Base-by-base conservation (phyloP, 306 rosid species). In the Prinsepia uniflora region DNA sequence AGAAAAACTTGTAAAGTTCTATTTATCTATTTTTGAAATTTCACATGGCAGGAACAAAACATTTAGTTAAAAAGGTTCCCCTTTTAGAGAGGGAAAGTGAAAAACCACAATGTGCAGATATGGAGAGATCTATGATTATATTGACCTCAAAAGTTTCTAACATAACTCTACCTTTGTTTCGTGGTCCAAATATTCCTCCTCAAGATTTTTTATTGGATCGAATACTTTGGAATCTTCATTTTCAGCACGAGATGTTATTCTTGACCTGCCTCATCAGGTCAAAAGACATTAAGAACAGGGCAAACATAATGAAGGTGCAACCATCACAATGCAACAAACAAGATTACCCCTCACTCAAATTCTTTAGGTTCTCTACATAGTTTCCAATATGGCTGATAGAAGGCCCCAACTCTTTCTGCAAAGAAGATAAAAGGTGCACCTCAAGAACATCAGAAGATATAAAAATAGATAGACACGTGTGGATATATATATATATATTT, bases 331-430 rank as follows among this genome's bases (percentile, higher is more conserved):
- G 58, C 56, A 76, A 77, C 59, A 75, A 48, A 72, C 62, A 59
- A 68, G 36, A 72, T 78, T 87, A 95, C 99, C 95, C 80, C 53
- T 81, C 79, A 45, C 80, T 82, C 81, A 91, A 82, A 76, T 83
- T 95, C 79, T 87, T 87, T 30, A 95, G 76, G 76, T 89, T 95
- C 85, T 84, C 80, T 57, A 91, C 96, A 85, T 84, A 91, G 71
- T 84, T 87, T 61, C 69, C 84, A 40, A 95, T 87, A 72, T 79
- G 86, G 75, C 64, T 70, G 80, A 95, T 70, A 43, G 86, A 91
- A 64, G 97, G 97, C 68, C 78, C 96, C 84, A 95, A 81, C 88
- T 91, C 96, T 83, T 84, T 85, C 99, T 95, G 97, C 84, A 48
- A 61, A 67, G 22, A 77, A 66, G 65, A 67, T 73, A 60, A 75